A percentile compares a stretch with the other conserved stretches of the same genome.
Evolutionary conservation across 192 early-diverging fungal species (phyloP).

Genomic region (Coemansia sp.): DNA sequence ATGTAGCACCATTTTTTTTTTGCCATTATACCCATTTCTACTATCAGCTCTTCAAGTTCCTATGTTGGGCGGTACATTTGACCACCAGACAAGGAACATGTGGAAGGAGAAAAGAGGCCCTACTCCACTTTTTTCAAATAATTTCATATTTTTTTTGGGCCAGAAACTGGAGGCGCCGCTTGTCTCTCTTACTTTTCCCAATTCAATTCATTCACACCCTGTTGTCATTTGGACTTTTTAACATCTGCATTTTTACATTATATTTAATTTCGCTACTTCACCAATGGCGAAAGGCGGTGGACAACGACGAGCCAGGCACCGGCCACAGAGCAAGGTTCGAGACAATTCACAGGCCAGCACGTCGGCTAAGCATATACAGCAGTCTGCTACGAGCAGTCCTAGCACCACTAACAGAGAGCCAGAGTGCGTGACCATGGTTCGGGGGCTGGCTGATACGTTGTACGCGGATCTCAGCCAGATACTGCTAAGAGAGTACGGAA

Average conservation of each 20-base stretch:
- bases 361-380: not conserved
- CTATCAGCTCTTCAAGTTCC: not conserved
- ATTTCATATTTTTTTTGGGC: too few species aligned
- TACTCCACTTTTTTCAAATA: not conserved
- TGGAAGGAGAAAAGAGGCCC: not conserved
- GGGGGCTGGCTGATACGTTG: not conserved
- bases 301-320: not conserved
- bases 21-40: constrained; percentile 7
- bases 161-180: not conserved
- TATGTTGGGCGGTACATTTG: too few species aligned
- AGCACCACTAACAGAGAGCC: not conserved
- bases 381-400: not conserved
- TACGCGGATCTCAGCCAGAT: constrained; percentile 4
- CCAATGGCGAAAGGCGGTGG: constrained; percentile 1
- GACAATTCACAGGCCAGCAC: not conserved
- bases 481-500: constrained; percentile 9
- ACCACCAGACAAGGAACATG: not conserved
- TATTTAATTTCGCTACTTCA: not conserved
- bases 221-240: not conserved
- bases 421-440: not conserved
- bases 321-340: not conserved
- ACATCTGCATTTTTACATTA: not conserved
- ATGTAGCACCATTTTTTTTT: constrained; percentile 22
- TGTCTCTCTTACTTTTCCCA: not conserved
- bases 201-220: not conserved